Evolutionary conservation across 768 basidiomycete species (phyloP), one percentile per base, ranked within the genome.

Genomic region (Boletus speciosus): DNA sequence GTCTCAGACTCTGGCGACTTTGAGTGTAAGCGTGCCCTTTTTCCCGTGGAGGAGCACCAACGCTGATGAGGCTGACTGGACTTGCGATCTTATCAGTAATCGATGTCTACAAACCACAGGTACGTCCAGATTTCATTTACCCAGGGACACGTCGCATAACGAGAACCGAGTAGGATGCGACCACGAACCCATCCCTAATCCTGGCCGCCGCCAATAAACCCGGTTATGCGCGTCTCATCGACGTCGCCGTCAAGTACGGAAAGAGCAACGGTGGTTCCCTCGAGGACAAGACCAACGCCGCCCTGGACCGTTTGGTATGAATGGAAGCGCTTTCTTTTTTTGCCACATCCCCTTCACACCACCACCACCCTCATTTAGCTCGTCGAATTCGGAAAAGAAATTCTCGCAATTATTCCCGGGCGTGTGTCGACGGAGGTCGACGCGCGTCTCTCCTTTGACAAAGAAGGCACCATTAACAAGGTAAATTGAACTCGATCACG

Each of bases 391-490:
- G 97, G 97, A 61, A 90, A 86, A 72, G 94, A 88, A 77, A 98
- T 99, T 68, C 82, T 98, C 48, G 76, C 78, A 57, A 93, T 99
- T 75, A 93, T 99, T 66, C 97, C 97, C 51, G 97, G 97, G 55
- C 90, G 97, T 72, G 96, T 99, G 58, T 99, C 97, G 41, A 98
- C 97, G 59, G 97, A 99, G 74, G 95, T 99, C 62, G 97, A 99
- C 72, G 97, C 97, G 47, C 88, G 91, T 62, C 85, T 98, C 53
- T 98, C 96, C 57, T 98, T 97, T 73, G 90, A 98, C 77, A 98
- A 91, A 75, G 85, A 86, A 73, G 90, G 68, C 21, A 97, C 93
- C 61, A 95, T 93, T 75, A 82, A 82, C 58, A 96, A 95, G 85
- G 88, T 81, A 63, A 65, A 44, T 62, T 54, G 51, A 37, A 29